Percentiles rank a stretch among this genome's conserved stretches.
Evolutionary conservation across 2,329 filamentous ascomycete genomes (phyloP).

Genomic region (Cladosporium velox): DNA sequence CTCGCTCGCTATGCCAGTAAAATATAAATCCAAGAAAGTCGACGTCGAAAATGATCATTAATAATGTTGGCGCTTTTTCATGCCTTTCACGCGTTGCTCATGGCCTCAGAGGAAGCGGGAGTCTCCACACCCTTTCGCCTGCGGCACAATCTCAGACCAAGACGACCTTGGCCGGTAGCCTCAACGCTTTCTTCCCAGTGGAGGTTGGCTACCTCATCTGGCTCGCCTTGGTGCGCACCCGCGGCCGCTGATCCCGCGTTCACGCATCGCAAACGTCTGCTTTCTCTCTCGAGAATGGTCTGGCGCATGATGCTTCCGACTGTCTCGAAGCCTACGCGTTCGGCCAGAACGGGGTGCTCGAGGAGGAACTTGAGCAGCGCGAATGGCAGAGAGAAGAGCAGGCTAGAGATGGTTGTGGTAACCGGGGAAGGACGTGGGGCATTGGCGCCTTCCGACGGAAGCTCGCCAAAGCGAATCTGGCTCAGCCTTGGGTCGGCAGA

Average conservation of each 20-base stretch:
- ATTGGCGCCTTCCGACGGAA: conserved; percentile 44
- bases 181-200: conserved; percentile 42
- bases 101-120: conserved; percentile 28
- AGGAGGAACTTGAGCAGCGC: conserved; percentile 65
- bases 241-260: conserved; percentile 18
- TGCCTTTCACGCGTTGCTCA: conserved; percentile 24
- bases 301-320: conserved; percentile 45
- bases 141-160: conserved; percentile 40
- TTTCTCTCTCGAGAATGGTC: conserved; percentile 48
- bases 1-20: conserved; percentile 30
- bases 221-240: conserved; percentile 3
- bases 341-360: conserved; percentile 60
- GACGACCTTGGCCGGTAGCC: conserved; percentile 38
- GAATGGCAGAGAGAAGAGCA: conserved; percentile 71
- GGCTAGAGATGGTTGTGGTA: conserved; percentile 61
- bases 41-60: conserved; percentile 10
- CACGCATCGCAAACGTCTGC: conserved; percentile 34
- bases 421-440: conserved; percentile 32
- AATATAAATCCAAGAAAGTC: conserved; percentile 20
- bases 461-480: conserved; percentile 71
- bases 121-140: conserved; percentile 35
- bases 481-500: conserved; percentile 57
- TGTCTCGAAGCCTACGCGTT: conserved; percentile 30
- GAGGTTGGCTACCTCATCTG: conserved; percentile 29
- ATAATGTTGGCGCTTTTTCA: not conserved